Base-by-base conservation (phyloP, 2,329 filamentous ascomycete genomes). In the Paracoccidioides brasiliensis region DNA sequence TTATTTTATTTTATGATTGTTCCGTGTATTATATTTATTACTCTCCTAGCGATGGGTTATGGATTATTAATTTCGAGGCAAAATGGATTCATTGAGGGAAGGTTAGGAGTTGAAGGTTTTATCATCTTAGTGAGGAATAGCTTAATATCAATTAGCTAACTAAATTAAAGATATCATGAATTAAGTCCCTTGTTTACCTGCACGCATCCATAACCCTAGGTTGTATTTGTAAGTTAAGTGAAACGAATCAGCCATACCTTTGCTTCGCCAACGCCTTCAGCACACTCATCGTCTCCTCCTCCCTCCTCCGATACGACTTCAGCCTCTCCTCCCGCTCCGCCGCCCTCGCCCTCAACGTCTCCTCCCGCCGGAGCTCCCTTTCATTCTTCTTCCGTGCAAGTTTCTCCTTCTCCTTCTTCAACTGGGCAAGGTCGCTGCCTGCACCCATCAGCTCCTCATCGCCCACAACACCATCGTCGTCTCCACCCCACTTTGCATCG, bases 261-360 rank as follows among this genome's bases (percentile, higher is more conserved):
- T 88, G 81, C 72, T 79, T 85, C 14, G 90, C 91, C 71, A 97
- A 72, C 63, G 83, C 81, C 71, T 79, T 85, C 65, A 97, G 66
- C 78, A 88, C 90, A 51, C 81, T 81, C 77, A 96, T 88, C 1
- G 89, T 95, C 65, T 82, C 82, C 60, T 90, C 84, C 71, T 97
- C 91, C 69, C 89, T 87, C 64, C 81, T 80, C 64, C 80, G 78
- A 69, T 88, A 84, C 61, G 80, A 82, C 63, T 78, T 76, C 53
- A 90, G 66, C 63, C 83, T 79, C 73, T 90, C 86, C 67, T 95
- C 88, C 62, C 90, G 78, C 76, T 96, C 90, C 49, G 83, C 89
- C 58, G 78, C 78, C 65, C 82, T 81, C 9, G 88, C 88, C 64
- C 89, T 74, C 58, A 86, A 72, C 56, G 89, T 78, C 72, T 95